Conservation (phyloP, 345 rosid species). For the Lumnitzera racemosa region DNA sequence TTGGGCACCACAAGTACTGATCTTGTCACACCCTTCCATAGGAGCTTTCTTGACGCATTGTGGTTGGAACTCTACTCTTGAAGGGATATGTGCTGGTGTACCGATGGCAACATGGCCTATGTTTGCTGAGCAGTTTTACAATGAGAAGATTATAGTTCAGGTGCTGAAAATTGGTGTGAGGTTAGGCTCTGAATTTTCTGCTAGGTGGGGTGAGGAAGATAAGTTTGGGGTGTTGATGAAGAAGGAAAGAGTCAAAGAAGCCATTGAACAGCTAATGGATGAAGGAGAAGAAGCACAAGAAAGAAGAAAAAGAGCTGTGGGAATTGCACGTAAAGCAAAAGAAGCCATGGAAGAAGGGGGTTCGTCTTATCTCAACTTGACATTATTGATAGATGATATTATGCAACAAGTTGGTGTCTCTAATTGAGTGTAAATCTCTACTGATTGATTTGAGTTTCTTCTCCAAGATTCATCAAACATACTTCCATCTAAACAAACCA, state of each 20-base stretch:
- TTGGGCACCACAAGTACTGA: conserved; percentile 24
- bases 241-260: conserved; percentile 11
- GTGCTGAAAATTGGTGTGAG: conserved; percentile 16
- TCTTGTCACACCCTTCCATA: conserved; percentile 15
- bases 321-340: conserved; percentile 14
- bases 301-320: conserved; percentile 20
- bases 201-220: conserved; percentile 12
- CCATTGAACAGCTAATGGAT: conserved; percentile 16
- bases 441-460: not conserved
- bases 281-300: conserved; percentile 13
- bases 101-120: conserved; percentile 25
- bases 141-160: conserved; percentile 23
- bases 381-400: conserved; percentile 17
- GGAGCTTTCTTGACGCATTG: conserved; percentile 30
- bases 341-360: conserved; percentile 23
- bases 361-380: conserved; percentile 17
- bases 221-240: conserved; percentile 7
- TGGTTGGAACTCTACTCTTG: conserved; percentile 25
- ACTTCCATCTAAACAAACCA: no score
- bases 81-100: conserved; percentile 17
- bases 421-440: no score
- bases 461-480: not conserved
- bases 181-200: conserved; percentile 7
- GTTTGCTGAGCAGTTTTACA: conserved; percentile 24
- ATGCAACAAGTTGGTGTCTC: not conserved